phyloP scores from a whole-genome alignment of 352 stramenopile genomes.

The Globisporangium uncinulatum region DNA sequence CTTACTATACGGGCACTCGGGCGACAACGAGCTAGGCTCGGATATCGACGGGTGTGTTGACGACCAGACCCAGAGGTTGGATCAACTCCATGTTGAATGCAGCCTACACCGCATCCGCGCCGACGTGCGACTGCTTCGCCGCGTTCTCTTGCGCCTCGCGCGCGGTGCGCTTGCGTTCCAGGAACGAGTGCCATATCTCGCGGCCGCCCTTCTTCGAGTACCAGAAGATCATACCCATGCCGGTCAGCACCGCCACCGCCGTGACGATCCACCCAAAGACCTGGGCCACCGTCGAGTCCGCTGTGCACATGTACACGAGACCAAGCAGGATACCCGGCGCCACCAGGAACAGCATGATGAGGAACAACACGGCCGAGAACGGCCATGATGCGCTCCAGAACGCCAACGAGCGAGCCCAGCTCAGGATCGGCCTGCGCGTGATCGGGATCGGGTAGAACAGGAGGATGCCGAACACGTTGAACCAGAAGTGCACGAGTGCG shows the following conservation, averaged over 20 bases:
- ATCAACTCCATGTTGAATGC: too few relatives aligned
- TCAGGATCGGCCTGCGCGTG: slow-evolving; percentile 75
- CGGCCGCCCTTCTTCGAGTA: slow-evolving; percentile 32
- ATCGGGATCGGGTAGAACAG: slow-evolving; percentile 90
- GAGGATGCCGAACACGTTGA: slow-evolving; percentile 89
- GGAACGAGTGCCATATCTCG: slow-evolving; percentile 29
- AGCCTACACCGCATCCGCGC: neutral
- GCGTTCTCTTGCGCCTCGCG: slow-evolving; percentile 13
- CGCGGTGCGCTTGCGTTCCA: slow-evolving; percentile 35
- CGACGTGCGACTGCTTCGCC: neutral
- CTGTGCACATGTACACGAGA: slow-evolving; percentile 55
- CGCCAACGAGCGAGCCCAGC: slow-evolving; percentile 61
- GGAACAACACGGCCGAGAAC: slow-evolving; percentile 43
- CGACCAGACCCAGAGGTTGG: too few relatives aligned
- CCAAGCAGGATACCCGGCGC: slow-evolving; percentile 37
- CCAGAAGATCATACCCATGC: slow-evolving; percentile 21
- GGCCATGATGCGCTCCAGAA: slow-evolving; percentile 58
- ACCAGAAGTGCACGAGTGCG: slow-evolving; percentile 89
- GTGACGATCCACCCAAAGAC: slow-evolving; percentile 33
- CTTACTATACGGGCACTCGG: too few relatives aligned
- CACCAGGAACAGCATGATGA: slow-evolving; percentile 42
- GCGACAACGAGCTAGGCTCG: too few relatives aligned
- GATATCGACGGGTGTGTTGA: too few relatives aligned
- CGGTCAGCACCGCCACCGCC: slow-evolving; percentile 14
- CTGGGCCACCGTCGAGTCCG: slow-evolving; percentile 15